A percentile compares a stretch with the other conserved stretches of the same genome.
Conservation (phyloP, 495 filamentous ascomycete genomes). For the Penicillium longicatenatum region DNA sequence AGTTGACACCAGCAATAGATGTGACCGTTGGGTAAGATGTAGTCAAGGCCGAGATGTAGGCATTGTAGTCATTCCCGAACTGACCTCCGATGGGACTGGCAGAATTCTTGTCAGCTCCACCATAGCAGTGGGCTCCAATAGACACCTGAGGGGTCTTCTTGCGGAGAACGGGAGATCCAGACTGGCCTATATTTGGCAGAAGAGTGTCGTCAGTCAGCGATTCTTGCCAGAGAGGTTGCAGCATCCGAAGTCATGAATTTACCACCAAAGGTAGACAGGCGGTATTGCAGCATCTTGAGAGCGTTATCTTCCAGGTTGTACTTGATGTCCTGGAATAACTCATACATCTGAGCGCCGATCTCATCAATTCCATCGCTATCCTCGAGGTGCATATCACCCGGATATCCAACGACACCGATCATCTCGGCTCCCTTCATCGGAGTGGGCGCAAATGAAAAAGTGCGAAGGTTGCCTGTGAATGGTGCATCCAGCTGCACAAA, state of each 20-base stretch:
- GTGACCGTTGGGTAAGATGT: neutral
- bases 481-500: constrained; percentile 1
- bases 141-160: neutral
- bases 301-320: neutral
- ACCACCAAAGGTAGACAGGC: neutral
- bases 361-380: constrained; percentile 2
- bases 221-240: neutral
- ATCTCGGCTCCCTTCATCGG: neutral
- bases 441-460: neutral
- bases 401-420: constrained; percentile 4
- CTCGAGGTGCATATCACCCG: neutral
- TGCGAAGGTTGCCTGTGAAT: neutral
- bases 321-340: neutral
- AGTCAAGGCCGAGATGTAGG: neutral
- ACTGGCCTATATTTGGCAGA: neutral
- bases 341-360: constrained; percentile 4
- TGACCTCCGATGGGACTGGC: neutral
- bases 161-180: constrained; percentile 4
- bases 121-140: neutral
- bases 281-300: neutral
- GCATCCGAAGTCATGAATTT: neutral
- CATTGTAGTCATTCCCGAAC: neutral
- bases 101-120: neutral
- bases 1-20: neutral
- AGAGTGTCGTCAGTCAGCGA: neutral